Percentiles rank a stretch among this genome's conserved stretches.
These are phyloP conservation scores for Xylaria sp. DNA, from an alignment of 2,329 filamentous ascomycete genomes.

Conservation along the genomic window DNA sequence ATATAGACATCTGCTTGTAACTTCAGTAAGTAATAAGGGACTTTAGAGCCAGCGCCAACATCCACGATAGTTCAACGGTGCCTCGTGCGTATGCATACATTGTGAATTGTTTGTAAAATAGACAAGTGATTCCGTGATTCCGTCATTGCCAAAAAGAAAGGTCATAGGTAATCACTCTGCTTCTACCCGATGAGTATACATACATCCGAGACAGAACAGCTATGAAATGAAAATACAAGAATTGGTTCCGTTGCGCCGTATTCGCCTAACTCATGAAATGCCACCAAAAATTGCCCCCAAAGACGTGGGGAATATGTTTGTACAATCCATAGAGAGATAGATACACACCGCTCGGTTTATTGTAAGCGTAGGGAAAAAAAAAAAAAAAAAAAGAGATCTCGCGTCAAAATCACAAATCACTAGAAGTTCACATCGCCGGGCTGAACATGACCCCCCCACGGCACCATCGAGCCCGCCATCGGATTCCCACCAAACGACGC, in stretches of 20 bases:
- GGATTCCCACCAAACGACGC: slow-evolving; percentile 33
- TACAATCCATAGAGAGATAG: background rate
- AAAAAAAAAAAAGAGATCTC: background rate
- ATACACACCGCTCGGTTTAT: no score
- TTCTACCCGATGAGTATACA: no score
- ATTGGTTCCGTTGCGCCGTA: background rate
- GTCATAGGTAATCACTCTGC: no score
- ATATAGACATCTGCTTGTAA: background rate
- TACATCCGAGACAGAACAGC: background rate
- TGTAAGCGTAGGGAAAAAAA: no score
- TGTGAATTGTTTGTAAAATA: background rate
- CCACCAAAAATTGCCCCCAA: background rate
- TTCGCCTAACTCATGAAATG: background rate
- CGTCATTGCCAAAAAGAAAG: background rate
- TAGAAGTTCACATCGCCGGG: slow-evolving; percentile 17
- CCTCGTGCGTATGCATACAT: background rate
- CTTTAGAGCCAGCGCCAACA: background rate
- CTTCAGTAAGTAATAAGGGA: background rate
- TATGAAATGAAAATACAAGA: background rate
- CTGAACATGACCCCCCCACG: slow-evolving; percentile 25
- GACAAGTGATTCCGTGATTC: background rate
- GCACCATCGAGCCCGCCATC: slow-evolving; percentile 34
- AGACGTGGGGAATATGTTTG: background rate
- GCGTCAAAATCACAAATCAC: background rate
- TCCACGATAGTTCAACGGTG: background rate